phyloP scores from a whole-genome alignment of 1,284 basidiomycete genomes.

The Cryptococcus depauperatus region DNA sequence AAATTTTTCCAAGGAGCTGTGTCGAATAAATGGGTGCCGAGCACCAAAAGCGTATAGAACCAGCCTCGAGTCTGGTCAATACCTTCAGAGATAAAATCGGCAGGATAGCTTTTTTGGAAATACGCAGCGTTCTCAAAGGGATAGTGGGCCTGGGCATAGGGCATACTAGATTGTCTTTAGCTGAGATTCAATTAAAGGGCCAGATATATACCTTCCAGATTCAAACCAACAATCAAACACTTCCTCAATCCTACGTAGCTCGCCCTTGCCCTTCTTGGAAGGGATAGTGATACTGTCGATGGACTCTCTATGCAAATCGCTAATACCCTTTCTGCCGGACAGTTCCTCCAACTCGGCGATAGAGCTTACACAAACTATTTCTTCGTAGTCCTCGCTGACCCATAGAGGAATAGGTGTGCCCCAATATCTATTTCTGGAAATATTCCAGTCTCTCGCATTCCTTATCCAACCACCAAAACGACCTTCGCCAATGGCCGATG shows the following conservation, averaged over 20 bases:
- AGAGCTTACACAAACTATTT: conserved; percentile 85
- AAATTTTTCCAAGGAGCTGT: conserved; percentile 97
- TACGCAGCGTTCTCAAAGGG: conserved; percentile 85
- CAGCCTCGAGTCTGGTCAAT: conserved; percentile 94
- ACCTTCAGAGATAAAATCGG: conserved; percentile 97
- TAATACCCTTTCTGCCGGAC: conserved; percentile 77
- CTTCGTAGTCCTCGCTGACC: conserved; percentile 87
- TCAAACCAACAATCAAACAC: conserved; percentile 99
- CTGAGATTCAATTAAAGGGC: not conserved
- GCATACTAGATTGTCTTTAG: conserved; percentile 67
- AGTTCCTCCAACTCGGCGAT: conserved; percentile 80
- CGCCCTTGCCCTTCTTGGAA: conserved; percentile 83
- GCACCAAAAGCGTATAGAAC: conserved; percentile 98
- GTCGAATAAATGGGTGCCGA: conserved; percentile 89
- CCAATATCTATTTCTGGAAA: conserved; percentile 99
- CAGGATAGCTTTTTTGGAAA: conserved; percentile 75
- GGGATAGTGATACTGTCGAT: conserved; percentile 95
- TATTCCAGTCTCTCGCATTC: conserved; percentile 97
- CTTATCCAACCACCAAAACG: conserved; percentile 96
- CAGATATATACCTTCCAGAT: conserved; percentile 68
- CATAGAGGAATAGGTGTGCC: conserved; percentile 96
- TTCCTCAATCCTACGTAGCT: conserved; percentile 81
- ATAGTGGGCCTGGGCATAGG: conserved; percentile 95
- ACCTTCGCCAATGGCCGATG: conserved; percentile 78
- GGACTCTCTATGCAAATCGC: conserved; percentile 88